phyloP scores from a whole-genome alignment of 164 flowering plant species.

The Sedum album region DNA sequence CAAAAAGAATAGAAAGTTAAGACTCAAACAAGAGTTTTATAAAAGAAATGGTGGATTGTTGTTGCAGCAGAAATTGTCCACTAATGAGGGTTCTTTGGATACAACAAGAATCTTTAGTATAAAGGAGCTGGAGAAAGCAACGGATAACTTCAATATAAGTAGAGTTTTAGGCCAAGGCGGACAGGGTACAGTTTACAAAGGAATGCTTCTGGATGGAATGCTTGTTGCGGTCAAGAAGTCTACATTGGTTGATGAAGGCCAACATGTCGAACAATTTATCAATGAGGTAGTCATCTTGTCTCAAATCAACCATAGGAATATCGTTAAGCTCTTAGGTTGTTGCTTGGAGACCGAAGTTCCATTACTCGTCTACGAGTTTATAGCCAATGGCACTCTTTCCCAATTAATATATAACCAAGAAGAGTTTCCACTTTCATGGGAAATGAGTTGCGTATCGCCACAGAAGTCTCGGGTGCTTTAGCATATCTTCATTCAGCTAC shows the following conservation, averaged over 20 bases:
- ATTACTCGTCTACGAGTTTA: slow-evolving; percentile 15
- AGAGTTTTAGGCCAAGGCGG: slow-evolving; percentile 18
- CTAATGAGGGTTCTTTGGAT: background rate
- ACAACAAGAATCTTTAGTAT: background rate
- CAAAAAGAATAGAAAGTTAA: background rate
- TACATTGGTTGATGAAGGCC: slow-evolving; percentile 10
- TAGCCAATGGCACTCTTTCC: slow-evolving; percentile 15
- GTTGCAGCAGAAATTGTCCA: background rate
- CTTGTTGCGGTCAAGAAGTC: slow-evolving; percentile 17
- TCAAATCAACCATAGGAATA: slow-evolving; percentile 5
- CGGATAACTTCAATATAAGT: slow-evolving; percentile 9
- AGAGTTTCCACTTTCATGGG: slow-evolving; percentile 12
- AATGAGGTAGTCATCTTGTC: slow-evolving; percentile 16
- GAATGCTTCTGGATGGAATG: slow-evolving; percentile 9
- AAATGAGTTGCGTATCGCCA: slow-evolving; percentile 9
- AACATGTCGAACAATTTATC: slow-evolving; percentile 18
- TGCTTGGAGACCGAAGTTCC: slow-evolving; percentile 7
- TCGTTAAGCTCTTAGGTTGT: background rate
- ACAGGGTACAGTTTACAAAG: slow-evolving; percentile 5
- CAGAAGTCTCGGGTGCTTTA: slow-evolving; percentile 14
- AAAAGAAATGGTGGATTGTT: background rate
- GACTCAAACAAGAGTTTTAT: background rate
- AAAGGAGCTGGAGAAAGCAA: slow-evolving; percentile 3
- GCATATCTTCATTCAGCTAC: slow-evolving; percentile 14
- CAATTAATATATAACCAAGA: slow-evolving; percentile 10